phyloP scores from a whole-genome alignment of 2,329 filamentous ascomycete genomes.

The Fusarium scirpi region DNA sequence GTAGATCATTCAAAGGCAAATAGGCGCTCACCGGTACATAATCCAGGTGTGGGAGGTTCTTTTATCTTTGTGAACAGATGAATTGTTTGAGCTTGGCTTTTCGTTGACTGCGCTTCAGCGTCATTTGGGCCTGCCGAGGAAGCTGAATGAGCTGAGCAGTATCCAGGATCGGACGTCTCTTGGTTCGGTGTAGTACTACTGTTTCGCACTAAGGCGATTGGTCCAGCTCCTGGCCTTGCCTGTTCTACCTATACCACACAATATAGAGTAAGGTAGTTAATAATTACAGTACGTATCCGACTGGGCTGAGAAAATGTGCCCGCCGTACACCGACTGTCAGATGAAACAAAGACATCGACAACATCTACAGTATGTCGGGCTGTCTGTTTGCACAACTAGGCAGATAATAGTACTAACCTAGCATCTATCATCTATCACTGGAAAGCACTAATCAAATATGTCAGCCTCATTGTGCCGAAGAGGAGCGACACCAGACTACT shows the following conservation, averaged over 20 bases:
- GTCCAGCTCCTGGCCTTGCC: conserved; percentile 11
- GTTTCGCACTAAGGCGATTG: conserved; percentile 40
- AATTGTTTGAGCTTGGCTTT: not conserved
- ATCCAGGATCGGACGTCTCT: not conserved
- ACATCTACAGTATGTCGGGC: not conserved
- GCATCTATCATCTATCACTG: not conserved
- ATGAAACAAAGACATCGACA: not conserved
- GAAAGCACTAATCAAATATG: not conserved
- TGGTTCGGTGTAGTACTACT: conserved; percentile 4
- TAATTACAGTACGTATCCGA: not conserved
- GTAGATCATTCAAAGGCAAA: not conserved
- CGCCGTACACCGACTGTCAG: not conserved
- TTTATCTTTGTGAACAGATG: not conserved
- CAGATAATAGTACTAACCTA: not conserved
- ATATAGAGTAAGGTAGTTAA: not conserved
- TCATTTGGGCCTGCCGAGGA: not conserved
- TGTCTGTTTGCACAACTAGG: not conserved
- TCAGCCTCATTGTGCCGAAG: not conserved
- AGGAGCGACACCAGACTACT: not conserved
- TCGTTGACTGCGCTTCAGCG: not conserved
- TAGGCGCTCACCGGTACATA: not conserved
- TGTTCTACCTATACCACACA: not conserved
- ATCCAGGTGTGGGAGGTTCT: not conserved
- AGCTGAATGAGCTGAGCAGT: not conserved
- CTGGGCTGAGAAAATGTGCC: not conserved